These are phyloP conservation scores for Candida incommunis DNA, from an alignment of 805 yeast species.

Conservation along the genomic window DNA sequence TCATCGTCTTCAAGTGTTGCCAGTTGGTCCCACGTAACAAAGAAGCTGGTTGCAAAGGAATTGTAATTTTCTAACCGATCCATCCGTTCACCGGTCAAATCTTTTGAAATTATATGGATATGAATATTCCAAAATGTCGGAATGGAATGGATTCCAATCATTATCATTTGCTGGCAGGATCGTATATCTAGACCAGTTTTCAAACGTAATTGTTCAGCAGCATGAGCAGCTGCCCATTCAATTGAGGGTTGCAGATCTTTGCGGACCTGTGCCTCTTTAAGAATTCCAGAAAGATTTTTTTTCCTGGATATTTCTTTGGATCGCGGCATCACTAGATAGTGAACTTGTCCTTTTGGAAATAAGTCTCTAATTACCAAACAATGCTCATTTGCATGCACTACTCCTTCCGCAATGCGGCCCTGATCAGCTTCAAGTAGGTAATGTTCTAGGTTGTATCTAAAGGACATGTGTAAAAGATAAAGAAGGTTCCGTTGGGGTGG, in stretches of 20 bases:
- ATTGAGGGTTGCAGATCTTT: not conserved
- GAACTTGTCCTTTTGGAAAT: not conserved
- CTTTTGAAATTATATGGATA: not conserved
- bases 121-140: not conserved
- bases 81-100: not conserved
- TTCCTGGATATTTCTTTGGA: not conserved
- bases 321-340: not conserved
- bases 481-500: too few species aligned
- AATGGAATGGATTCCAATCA: not conserved
- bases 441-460: too few species aligned
- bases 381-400: not conserved
- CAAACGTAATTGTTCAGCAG: not conserved
- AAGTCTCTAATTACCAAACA: not conserved
- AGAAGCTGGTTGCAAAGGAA: not conserved
- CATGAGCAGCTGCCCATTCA: not conserved
- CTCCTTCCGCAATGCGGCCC: too few species aligned
- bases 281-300: not conserved
- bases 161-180: not conserved
- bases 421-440: too few species aligned
- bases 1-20: not conserved
- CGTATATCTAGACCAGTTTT: not conserved
- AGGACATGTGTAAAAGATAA: too few species aligned
- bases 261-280: not conserved
- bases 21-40: not conserved
- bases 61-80: not conserved